Conservation (phyloP, 805 yeast genomes). For the Ogataea nitratoaversa region DNA sequence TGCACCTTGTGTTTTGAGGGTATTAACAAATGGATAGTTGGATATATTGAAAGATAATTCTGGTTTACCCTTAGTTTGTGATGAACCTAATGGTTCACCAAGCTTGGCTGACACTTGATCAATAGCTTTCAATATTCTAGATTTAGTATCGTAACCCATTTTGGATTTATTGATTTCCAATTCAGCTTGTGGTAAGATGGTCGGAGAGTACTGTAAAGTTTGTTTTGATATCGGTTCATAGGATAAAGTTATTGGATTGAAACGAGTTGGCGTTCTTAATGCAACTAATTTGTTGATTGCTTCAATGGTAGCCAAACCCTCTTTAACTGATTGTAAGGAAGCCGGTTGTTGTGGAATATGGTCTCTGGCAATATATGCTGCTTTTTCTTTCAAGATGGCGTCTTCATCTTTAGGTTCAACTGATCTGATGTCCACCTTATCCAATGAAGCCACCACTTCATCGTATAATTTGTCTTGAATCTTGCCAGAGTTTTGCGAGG, state of each 20-base stretch:
- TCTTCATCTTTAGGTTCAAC: background rate
- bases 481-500: background rate
- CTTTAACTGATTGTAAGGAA: slow-evolving; percentile 2
- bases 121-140: slow-evolving; percentile 27
- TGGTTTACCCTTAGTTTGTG: background rate
- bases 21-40: slow-evolving; percentile 25
- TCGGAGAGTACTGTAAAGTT: slow-evolving; percentile 6
- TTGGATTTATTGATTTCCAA: slow-evolving; percentile 25
- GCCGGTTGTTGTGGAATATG: background rate
- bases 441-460: background rate
- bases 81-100: slow-evolving; percentile 17
- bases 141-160: slow-evolving; percentile 23
- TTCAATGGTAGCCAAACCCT: slow-evolving; percentile 7
- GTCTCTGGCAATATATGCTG: background rate
- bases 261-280: slow-evolving; percentile 1
- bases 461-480: background rate
- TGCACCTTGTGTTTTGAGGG: too few relatives aligned
- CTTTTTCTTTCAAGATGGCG: background rate
- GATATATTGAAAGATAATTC: slow-evolving; percentile 15
- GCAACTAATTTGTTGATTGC: slow-evolving; percentile 4
- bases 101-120: slow-evolving; percentile 20
- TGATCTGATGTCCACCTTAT: background rate
- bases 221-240: background rate
- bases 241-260: slow-evolving; percentile 1
- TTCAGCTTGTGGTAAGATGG: slow-evolving; percentile 10